Evolutionary conservation across 1,284 basidiomycete species (phyloP), one percentile per base, ranked within the genome.

Genomic region (Sporisorium exsertum): DNA sequence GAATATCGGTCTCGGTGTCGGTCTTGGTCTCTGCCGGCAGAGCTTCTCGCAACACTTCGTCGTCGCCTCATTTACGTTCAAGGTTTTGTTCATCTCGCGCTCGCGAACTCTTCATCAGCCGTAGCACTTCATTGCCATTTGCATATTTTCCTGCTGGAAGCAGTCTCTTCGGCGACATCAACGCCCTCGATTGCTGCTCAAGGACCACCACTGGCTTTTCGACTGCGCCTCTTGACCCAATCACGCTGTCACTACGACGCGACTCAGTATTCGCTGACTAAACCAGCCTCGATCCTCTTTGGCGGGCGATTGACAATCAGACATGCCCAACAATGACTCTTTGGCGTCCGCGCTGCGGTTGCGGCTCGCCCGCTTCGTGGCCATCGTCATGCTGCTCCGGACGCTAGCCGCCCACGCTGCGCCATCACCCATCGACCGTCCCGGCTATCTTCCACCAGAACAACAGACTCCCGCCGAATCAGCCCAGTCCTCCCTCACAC

Each of bases 401-500:
- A 63, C 69, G 5, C 10, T 56, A 13, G 63, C 35, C 9, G 51
- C 59, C 27, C 42, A 58, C 13, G 69, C 69, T n/a, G 49, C 56
- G 8, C 63, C 72, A 50, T 52, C 67, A 27, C 51, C 66, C 22
- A 50, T 58, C 15, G 72, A 75, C 24, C 72, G 72, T 35, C 72
- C 72, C 0, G 67, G 58, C 49, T 75, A 66, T 27, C 67, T 75
- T 16, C 72, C 72, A 49, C 72, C 64, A 67, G 64, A 75, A 49
- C 32, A 67, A 35, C 72, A 62, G 47, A 62, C 58, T 1, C 46
- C 67, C 26, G 63, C 67, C 33, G 72, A 70, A n/a, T 67, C 67
- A 8, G 37, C 64, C 4, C 59, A 67, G 27, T 69, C 70, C 6
- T 73, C 80, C 42, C 73, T 84, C 53, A 81, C 78, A 18, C 72